Evolutionary conservation across 768 basidiomycete species (phyloP).

Genomic region (Kwoniella botswanensis): DNA sequence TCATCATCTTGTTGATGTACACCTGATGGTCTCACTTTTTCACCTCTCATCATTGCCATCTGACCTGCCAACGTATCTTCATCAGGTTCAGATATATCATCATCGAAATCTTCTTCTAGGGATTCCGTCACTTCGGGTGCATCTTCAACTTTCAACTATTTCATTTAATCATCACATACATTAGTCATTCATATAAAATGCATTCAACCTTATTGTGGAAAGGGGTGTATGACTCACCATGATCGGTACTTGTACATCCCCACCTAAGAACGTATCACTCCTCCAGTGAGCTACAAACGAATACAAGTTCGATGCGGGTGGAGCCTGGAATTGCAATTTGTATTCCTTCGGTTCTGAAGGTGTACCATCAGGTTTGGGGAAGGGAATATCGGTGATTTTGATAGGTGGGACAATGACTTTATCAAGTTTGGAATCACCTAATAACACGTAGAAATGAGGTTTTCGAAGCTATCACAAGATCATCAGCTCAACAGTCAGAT

Average conservation of each 20-base stretch:
- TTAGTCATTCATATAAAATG: neutral
- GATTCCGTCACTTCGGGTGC: slow-evolving; percentile 63
- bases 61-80: slow-evolving; percentile 96
- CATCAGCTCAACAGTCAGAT: slow-evolving; percentile 67
- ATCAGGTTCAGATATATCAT: slow-evolving; percentile 97
- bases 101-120: slow-evolving; percentile 68
- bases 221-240: slow-evolving; percentile 63
- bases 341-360: slow-evolving; percentile 60
- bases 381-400: slow-evolving; percentile 79
- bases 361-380: slow-evolving; percentile 30
- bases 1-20: slow-evolving; percentile 65
- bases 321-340: slow-evolving; percentile 94
- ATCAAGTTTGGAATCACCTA: slow-evolving; percentile 84
- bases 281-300: slow-evolving; percentile 85
- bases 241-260: slow-evolving; percentile 73
- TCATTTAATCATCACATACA: neutral
- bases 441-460: slow-evolving; percentile 88
- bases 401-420: slow-evolving; percentile 84
- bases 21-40: slow-evolving; percentile 77
- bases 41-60: slow-evolving; percentile 95
- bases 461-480: slow-evolving; percentile 70
- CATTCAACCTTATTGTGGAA: neutral
- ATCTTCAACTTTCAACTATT: slow-evolving; percentile 83
- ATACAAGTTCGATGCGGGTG: slow-evolving; percentile 78
- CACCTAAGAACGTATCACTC: slow-evolving; percentile 87